Evolutionary conservation across 495 filamentous ascomycete genomes (phyloP), one percentile per base, ranked within the genome.

Genomic region (Aspergillus panamensis): DNA sequence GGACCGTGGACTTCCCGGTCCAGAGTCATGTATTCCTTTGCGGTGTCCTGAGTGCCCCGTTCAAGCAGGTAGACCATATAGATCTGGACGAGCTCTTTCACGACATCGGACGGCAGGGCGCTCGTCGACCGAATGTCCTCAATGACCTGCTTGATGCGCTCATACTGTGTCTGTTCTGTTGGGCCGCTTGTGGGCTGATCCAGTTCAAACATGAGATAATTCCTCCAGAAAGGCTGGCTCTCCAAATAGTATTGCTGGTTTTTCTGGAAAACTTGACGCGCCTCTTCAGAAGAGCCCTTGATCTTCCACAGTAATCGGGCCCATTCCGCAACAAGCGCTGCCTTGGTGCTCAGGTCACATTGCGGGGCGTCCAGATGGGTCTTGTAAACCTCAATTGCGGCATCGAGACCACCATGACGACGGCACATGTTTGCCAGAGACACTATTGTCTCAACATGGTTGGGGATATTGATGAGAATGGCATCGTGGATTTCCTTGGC

Each of bases 11-110:
- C 78, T 69, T 96, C 89, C 37, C 85, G 82, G 69, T 99, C 94
- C 31, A 99, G 71, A 45, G 74, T 72, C 73, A 97, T 77, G 67
- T 91, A 96, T 65, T 94, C 88, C 71, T 93, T 92, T 68, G 91
- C 90, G 0, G 89, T 82, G 37, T 90, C 85, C 58, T 89, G 85
- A n/a, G 83, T 85, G 1, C 93, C 92, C 48, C 90, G 78, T 62
- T 96, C 86, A 47, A 94, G 85, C 25, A 99, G 76, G 68, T 95
- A 97, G 10, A 78, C 74, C 80, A 96, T 85, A 71, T 96, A 99
- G 53, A 80, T 75, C 64, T 89, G 81, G 17, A 86, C 84, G 9
- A 97, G 75, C 31, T 96, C 90, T 66, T 86, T 90, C 69, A 92
- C 85, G 0, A 81, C 79, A 5, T 80, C 71, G 0, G 84, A 69